Base-by-base conservation (phyloP, 176 grass and related monocot genomes). In the Pontederia paniculata region DNA sequence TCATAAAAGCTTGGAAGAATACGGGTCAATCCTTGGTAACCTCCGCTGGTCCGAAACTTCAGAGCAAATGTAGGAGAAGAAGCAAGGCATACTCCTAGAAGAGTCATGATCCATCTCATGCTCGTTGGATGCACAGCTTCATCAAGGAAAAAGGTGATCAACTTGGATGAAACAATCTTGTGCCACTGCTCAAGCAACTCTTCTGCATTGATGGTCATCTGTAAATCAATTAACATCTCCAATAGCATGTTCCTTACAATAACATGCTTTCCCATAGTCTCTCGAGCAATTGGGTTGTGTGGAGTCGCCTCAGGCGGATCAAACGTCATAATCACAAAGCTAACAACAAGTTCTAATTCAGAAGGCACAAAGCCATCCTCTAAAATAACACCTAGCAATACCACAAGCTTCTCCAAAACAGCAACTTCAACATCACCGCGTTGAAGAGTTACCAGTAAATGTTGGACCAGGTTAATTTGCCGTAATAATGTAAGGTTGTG, bases 311-410 rank as follows among this genome's bases (percentile, higher is more conserved):
- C 77, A 69, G 94, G 87, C 52, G 94, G 94, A 74, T 98, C 94
- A 77, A 98, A 98, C 60, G 94, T 98, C 94, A 98, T 93, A 44
- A 89, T 98, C 73, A 98, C 82, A 72, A 98, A 98, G 72, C 81
- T 93, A 37, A 98, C 80, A 72, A 98, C 94, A 55, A 98, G 80
- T 61, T 98, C 94, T 66, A 98, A 74, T 58, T 98, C 94, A 0
- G 94, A 88, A 81, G 71, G 78, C 72, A 98, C 72, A 88, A 91
- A 98, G 66, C 94, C 94, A 70, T 98, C 83, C 70, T 98, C 94
- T 73, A 98, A 75, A 80, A 98, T 98, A 52, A 98, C 87, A 78
- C 94, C 94, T 28, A 98, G 94, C 54, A 98, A 73, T 54, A 98
- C 86, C 63, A 98, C 94, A 73, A 98, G 78, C 74, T 98, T 98